Evolutionary conservation across 208 protist genomes (phyloP).

Genomic region (Wallacemonas sp.): DNA sequence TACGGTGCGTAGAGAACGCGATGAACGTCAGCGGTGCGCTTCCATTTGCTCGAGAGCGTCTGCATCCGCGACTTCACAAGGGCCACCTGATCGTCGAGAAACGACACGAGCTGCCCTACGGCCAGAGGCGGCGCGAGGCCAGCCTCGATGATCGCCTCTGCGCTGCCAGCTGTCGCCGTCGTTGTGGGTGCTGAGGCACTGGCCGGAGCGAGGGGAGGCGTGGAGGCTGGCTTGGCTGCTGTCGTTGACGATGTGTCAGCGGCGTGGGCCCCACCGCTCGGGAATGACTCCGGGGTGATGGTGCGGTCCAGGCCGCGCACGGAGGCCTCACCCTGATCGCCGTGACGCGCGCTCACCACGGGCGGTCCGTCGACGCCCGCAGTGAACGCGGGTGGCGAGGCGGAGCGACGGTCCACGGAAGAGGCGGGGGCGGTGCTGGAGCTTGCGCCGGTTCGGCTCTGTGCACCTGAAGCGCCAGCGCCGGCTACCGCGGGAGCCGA

Average conservation of each 20-base stretch:
- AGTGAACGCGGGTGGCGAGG: too few species aligned
- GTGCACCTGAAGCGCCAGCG: too few species aligned
- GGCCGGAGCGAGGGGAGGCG: neutral
- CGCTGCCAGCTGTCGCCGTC: neutral
- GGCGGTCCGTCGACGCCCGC: too few species aligned
- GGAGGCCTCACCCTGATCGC: neutral
- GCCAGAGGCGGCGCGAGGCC: conserved; percentile 4
- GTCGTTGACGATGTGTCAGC: neutral
- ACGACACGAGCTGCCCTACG: conserved; percentile 1
- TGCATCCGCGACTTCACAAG: neutral
- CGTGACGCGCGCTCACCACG: too few species aligned
- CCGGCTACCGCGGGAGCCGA: too few species aligned
- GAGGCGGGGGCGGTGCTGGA: too few species aligned
- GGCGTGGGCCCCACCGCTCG: neutral
- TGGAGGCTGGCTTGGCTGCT: neutral
- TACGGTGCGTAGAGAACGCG: conserved; percentile 18
- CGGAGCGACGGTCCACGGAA: too few species aligned
- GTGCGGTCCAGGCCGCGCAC: neutral
- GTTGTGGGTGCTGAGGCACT: neutral
- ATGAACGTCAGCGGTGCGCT: neutral
- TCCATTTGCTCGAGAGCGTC: neutral
- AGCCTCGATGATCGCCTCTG: conserved; percentile 5
- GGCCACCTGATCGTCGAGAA: neutral
- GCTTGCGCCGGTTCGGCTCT: too few species aligned
- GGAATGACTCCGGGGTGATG: neutral